Evolutionary conservation across 345 rosid species (phyloP).

Genomic region (Erucastrum elatum): DNA sequence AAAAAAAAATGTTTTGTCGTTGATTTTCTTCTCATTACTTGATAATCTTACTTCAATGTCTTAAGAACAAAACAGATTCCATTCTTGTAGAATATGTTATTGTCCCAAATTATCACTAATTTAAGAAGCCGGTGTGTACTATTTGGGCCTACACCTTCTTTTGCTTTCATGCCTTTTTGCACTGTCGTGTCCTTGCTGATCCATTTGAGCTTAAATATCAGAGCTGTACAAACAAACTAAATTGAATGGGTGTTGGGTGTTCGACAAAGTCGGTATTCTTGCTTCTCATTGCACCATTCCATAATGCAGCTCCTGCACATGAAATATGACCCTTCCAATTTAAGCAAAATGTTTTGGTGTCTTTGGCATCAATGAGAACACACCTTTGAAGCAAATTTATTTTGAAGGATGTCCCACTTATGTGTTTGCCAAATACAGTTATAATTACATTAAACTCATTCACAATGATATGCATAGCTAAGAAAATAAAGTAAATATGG

Average conservation of each 20-base stretch:
- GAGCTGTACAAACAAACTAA: slow-evolving; percentile 81
- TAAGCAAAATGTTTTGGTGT: neutral
- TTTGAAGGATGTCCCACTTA: neutral
- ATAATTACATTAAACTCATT: neutral
- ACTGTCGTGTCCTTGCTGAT: neutral
- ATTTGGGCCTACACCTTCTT: neutral
- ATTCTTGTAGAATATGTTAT: neutral
- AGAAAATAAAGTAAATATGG: no score
- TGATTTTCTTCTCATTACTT: neutral
- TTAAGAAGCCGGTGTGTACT: neutral
- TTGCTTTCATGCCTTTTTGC: neutral
- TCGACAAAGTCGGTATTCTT: slow-evolving; percentile 94
- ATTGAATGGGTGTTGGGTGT: slow-evolving; percentile 77
- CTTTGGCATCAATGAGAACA: neutral
- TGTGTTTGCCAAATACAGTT: neutral
- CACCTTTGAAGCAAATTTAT: neutral
- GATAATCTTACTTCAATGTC: neutral
- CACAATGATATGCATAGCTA: neutral
- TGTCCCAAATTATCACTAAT: neutral
- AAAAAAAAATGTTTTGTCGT: no score
- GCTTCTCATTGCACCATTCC: slow-evolving; percentile 99
- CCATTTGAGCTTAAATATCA: slow-evolving; percentile 51
- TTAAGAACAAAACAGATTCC: neutral
- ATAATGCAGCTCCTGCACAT: slow-evolving; percentile 80
- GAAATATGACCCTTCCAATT: neutral